These are phyloP conservation scores for Fusarium sambucinum DNA, from an alignment of 2,329 filamentous ascomycete genomes.

Conservation along the genomic window DNA sequence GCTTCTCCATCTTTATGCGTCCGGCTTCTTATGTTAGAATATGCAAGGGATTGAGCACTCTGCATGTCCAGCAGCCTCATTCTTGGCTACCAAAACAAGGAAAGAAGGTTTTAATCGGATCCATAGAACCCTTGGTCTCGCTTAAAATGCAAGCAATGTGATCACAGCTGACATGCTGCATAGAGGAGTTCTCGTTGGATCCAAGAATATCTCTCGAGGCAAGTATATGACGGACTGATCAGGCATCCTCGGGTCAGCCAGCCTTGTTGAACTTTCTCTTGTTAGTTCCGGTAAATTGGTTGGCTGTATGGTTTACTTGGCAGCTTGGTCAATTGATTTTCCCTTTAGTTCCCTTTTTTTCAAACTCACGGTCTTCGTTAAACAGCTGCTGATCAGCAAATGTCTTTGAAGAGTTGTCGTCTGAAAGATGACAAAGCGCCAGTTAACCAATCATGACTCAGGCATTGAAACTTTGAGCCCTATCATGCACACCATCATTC, in stretches of 20 bases:
- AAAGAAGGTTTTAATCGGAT: conserved; percentile 28
- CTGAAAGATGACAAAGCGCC: neutral
- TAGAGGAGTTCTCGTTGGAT: conserved; percentile 17
- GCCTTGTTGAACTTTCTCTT: conserved; percentile 29
- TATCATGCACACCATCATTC: conserved; percentile 33
- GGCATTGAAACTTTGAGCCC: conserved; percentile 8
- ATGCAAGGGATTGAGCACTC: conserved; percentile 7
- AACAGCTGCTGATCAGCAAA: conserved; percentile 26
- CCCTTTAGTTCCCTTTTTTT: conserved; percentile 14
- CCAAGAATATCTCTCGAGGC: conserved; percentile 7
- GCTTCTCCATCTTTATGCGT: conserved; percentile 21
- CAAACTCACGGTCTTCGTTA: conserved; percentile 16
- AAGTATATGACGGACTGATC: conserved; percentile 26
- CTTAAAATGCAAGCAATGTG: conserved; percentile 15
- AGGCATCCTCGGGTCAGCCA: conserved; percentile 31
- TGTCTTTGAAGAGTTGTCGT: conserved; percentile 12
- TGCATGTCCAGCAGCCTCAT: conserved; percentile 6
- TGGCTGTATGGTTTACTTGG: conserved; percentile 18
- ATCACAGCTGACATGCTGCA: conserved; percentile 25
- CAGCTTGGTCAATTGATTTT: conserved; percentile 29
- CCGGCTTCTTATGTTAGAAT: conserved; percentile 13
- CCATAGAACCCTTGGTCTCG: conserved; percentile 25
- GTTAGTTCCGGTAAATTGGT: conserved; percentile 16
- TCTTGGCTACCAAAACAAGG: conserved; percentile 2
- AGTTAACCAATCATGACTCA: conserved; percentile 22